Base-by-base conservation (phyloP, 441 rosid genomes). In the Omphalea diandra region DNA sequence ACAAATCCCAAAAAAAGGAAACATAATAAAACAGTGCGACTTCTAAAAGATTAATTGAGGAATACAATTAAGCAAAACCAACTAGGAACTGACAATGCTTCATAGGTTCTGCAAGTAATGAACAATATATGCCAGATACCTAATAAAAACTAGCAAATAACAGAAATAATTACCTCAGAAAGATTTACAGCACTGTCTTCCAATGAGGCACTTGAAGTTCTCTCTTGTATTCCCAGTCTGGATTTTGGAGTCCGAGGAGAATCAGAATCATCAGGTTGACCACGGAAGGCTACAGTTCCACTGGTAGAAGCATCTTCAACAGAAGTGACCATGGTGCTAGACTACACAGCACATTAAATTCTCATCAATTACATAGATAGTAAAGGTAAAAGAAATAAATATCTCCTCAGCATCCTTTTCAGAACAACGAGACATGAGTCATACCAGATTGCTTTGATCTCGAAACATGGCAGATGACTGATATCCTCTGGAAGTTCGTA, bases 181-280 rank as follows among this genome's bases (percentile, higher is more conserved):
- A 95, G 96, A 80, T 95, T 95, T 73, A 82, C 36, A 53, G 90
- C 87, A 78, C 98, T 95, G 77, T 95, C 99, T 84, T 95, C 99
- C 38, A 57, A 70, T 18, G 88, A 86, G 77, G 97, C 92, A 86
- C 91, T 88, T 62, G 95, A 89, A 70, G 84, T 85, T 89, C 85
- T 88, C 84, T 89, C 97, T 79, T 86, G 97, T 77, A 79, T 71
- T 71, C 96, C 97, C 70, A 93, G 79, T 80, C 96, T 87, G 50
- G 98, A 96, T 79, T 85, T 93, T 63, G 97, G 93, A 62, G 99
- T 91, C 75, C 88, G 83, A 73, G 95, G 93, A 80, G 93, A 91
- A 79, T 82, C 97, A 69, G 85, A 81, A 67, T 89, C 98, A 75
- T 93, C 96, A 50, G 77, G 88, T 69, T 86, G 98, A 47, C 94